Conservation (phyloP, 148 eudicot genomes). For the Tetragonia tetragonoides region DNA sequence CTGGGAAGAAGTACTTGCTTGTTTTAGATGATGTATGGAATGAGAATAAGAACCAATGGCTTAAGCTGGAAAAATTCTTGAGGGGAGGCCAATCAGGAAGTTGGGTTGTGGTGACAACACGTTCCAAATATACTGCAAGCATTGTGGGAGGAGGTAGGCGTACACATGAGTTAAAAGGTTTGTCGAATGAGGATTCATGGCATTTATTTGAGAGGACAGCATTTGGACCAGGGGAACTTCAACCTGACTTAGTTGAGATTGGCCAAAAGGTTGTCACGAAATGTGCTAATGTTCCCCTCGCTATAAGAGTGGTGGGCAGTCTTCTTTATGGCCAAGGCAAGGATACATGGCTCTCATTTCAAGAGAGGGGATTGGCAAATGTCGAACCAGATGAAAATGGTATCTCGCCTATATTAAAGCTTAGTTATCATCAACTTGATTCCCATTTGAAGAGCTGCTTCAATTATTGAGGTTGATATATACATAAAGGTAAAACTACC, state of each 20-base stretch:
- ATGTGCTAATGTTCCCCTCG: constrained; percentile 26
- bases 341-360: constrained; percentile 23
- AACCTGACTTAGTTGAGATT: constrained; percentile 16
- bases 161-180: constrained; percentile 16
- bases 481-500: too few species aligned
- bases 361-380: constrained; percentile 26
- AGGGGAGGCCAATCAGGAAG: constrained; percentile 20
- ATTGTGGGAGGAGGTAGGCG: constrained; percentile 21
- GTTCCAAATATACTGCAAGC: constrained; percentile 24
- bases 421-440: constrained; percentile 26
- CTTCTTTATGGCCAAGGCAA: constrained; percentile 26
- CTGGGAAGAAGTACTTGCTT: constrained; percentile 24
- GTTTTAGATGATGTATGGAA: constrained; percentile 12
- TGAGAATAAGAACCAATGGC: constrained; percentile 19
- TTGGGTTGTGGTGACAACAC: constrained; percentile 36
- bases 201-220: constrained; percentile 32
- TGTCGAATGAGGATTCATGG: constrained; percentile 29
- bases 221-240: constrained; percentile 6
- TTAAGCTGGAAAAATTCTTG: constrained; percentile 12
- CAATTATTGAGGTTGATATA: too few species aligned
- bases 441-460: constrained; percentile 4
- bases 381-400: constrained; percentile 1
- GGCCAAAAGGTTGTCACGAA: constrained; percentile 28
- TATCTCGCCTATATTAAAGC: constrained; percentile 19
- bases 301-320: constrained; percentile 29